A percentile compares a stretch with the other conserved stretches of the same genome.
phyloP scores from a whole-genome alignment of 306 rosid genomes.

The Dalbergia oliveri region DNA sequence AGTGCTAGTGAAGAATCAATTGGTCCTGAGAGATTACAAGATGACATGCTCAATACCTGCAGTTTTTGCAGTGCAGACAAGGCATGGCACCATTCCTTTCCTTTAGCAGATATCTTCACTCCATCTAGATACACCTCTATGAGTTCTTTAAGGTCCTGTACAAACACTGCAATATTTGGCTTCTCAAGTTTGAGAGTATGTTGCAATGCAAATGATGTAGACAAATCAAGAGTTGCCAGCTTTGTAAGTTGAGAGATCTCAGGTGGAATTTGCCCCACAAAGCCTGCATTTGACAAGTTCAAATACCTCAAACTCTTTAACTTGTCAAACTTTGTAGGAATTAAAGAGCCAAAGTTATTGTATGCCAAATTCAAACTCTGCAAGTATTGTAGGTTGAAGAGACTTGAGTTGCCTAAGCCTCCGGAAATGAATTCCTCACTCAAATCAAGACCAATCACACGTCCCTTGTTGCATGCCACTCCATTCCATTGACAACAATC shows the following conservation, averaged over 20 bases:
- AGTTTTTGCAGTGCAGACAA: slow-evolving; percentile 32
- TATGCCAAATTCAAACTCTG: slow-evolving; percentile 42
- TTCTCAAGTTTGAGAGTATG: slow-evolving; percentile 36
- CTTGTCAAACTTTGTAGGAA: slow-evolving; percentile 41
- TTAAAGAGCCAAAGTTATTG: slow-evolving; percentile 3
- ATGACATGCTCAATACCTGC: slow-evolving; percentile 43
- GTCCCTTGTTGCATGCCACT: slow-evolving; percentile 47
- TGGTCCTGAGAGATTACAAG: slow-evolving; percentile 47
- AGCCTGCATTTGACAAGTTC: slow-evolving; percentile 47
- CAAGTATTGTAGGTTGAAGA: slow-evolving; percentile 44
- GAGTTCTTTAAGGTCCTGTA: slow-evolving; percentile 48
- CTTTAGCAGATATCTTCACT: slow-evolving; percentile 43
- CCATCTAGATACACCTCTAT: slow-evolving; percentile 54
- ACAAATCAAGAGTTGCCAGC: slow-evolving; percentile 40
- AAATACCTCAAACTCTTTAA: slow-evolving; percentile 36
- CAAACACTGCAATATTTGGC: slow-evolving; percentile 24
- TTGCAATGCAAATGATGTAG: not conserved
- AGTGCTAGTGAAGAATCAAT: slow-evolving; percentile 43
- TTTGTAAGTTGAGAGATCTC: slow-evolving; percentile 48
- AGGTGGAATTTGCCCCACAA: slow-evolving; percentile 42
- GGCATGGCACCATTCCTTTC: slow-evolving; percentile 54
- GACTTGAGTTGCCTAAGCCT: slow-evolving; percentile 44
- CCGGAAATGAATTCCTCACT: slow-evolving; percentile 40
- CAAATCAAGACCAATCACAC: slow-evolving; percentile 36
- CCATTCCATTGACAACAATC: slow-evolving; percentile 62